phyloP scores from a whole-genome alignment of 805 yeast genomes.

The Kregervanrija pseudodelftensis region DNA sequence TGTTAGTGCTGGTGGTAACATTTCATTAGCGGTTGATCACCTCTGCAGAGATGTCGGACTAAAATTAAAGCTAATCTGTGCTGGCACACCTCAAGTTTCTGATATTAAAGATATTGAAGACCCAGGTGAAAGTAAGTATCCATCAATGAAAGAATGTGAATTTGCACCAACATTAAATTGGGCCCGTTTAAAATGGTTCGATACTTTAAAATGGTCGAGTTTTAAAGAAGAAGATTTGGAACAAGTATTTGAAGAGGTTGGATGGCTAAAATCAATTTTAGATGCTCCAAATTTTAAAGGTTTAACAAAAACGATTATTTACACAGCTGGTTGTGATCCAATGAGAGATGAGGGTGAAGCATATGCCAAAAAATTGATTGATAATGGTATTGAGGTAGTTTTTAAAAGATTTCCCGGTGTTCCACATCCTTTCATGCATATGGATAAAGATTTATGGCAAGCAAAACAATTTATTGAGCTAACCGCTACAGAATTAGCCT shows the following conservation, averaged over 20 bases:
- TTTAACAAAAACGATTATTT: slow-evolving; percentile 24
- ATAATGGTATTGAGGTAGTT: slow-evolving; percentile 22
- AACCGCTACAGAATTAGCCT: slow-evolving; percentile 18
- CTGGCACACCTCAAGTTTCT: no score
- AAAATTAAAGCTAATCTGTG: no score
- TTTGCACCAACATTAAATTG: slow-evolving; percentile 29
- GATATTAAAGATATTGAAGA: no score
- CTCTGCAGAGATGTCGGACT: no score
- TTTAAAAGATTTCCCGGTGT: slow-evolving; percentile 27
- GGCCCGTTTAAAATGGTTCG: slow-evolving; percentile 27
- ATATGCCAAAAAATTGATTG: slow-evolving; percentile 22
- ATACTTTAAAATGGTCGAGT: slow-evolving; percentile 24
- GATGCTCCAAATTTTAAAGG: slow-evolving; percentile 22
- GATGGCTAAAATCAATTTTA: slow-evolving; percentile 26
- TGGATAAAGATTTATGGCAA: slow-evolving; percentile 27
- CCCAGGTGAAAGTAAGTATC: no score
- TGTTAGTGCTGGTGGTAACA: no score
- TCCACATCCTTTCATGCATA: slow-evolving; percentile 30
- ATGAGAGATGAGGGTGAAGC: slow-evolving; percentile 28
- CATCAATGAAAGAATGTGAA: slow-evolving; percentile 7
- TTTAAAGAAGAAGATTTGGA: slow-evolving; percentile 10
- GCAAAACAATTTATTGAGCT: slow-evolving; percentile 23
- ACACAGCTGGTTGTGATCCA: slow-evolving; percentile 29
- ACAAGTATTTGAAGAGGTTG: slow-evolving; percentile 18
- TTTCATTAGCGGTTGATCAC: no score